These are phyloP conservation scores for Phytophthora citricola DNA, from an alignment of 352 stramenopile genomes.

Conservation along the genomic window DNA sequence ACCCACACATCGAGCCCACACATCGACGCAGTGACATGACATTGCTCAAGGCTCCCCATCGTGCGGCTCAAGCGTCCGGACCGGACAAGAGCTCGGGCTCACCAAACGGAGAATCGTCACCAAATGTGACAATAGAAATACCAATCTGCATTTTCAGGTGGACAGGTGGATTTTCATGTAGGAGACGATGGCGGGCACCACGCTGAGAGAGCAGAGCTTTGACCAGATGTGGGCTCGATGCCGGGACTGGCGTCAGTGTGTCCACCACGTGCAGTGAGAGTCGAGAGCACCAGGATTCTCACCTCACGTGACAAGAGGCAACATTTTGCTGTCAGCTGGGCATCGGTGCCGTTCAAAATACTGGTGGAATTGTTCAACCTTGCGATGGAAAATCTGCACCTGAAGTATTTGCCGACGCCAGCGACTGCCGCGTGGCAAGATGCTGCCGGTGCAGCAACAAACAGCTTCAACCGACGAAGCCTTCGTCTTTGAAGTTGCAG, in stretches of 20 bases:
- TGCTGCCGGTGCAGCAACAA: constrained; percentile 8
- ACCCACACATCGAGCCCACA: constrained; percentile 7
- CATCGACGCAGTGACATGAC: constrained; percentile 18
- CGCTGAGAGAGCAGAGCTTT: background rate
- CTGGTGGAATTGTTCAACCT: constrained; percentile 12
- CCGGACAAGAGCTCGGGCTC: constrained; percentile 17
- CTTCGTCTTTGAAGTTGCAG: constrained; percentile 22
- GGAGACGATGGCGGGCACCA: constrained; percentile 1
- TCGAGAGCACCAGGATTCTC: constrained; percentile 18
- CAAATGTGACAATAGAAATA: constrained; percentile 16
- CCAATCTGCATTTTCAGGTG: constrained; percentile 6
- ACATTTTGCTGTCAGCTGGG: constrained; percentile 4
- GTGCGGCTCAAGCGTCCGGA: constrained; percentile 14
- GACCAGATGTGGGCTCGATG: constrained; percentile 21
- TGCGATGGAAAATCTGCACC: constrained; percentile 2
- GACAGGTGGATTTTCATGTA: constrained; percentile 20
- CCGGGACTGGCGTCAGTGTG: constrained; percentile 20
- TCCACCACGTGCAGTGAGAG: constrained; percentile 23
- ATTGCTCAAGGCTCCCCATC: constrained; percentile 5
- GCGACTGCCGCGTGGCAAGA: constrained; percentile 7
- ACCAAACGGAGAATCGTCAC: background rate
- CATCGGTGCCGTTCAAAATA: constrained; percentile 12
- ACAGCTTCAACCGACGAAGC: constrained; percentile 3
- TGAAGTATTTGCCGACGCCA: background rate
- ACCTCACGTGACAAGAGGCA: constrained; percentile 3